phyloP scores from a whole-genome alignment of 73 alveolate species.

The Durusdinium trenchii region DNA sequence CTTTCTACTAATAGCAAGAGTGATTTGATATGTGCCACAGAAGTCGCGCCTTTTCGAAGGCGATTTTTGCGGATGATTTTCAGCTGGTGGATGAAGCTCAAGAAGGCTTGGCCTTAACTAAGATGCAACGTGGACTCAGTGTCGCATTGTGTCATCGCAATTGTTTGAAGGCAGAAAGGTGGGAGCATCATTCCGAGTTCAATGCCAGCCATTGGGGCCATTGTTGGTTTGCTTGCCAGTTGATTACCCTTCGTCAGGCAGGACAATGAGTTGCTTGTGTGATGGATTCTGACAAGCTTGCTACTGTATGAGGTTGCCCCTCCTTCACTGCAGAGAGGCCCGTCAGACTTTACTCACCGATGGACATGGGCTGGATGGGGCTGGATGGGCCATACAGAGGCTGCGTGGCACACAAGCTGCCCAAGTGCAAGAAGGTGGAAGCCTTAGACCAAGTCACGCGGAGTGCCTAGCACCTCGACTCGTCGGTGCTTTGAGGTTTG shows the following conservation, averaged over 20 bases:
- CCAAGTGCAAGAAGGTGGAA: not conserved
- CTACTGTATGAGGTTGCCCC: conserved; percentile 19
- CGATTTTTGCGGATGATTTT: conserved; percentile 38
- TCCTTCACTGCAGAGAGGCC: conserved; percentile 45
- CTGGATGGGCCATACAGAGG: not conserved
- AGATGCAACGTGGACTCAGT: not conserved
- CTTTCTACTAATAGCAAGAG: not conserved
- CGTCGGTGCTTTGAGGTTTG: conserved; percentile 11
- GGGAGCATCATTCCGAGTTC: conserved; percentile 64
- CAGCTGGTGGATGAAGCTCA: conserved; percentile 52
- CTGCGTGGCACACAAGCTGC: conserved; percentile 22
- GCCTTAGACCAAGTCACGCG: not conserved
- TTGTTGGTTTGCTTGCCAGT: conserved; percentile 54
- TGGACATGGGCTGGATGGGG: not conserved
- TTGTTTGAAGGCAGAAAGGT: not conserved
- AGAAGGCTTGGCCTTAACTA: not conserved
- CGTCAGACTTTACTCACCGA: no score
- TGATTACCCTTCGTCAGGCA: conserved; percentile 47
- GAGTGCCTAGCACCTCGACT: no score
- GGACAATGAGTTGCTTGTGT: not conserved
- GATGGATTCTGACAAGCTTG: not conserved
- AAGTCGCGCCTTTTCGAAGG: not conserved
- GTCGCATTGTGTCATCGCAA: not conserved
- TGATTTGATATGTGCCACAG: not conserved
- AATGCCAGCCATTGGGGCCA: conserved; percentile 47